Base-by-base conservation (phyloP, 2,329 filamentous ascomycete species). In the Alternaria gaisen region DNA sequence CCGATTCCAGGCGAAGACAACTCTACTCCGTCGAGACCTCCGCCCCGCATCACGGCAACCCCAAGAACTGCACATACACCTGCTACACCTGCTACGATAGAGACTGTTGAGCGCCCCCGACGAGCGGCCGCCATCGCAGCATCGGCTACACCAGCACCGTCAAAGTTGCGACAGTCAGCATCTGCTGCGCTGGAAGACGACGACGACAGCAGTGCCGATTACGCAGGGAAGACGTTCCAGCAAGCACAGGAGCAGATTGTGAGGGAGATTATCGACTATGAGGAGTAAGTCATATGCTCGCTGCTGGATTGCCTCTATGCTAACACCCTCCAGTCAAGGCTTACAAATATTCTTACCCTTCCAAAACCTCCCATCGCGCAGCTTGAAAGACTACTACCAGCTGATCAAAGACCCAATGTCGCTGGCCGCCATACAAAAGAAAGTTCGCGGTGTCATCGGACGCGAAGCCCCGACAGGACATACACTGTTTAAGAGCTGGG, bases 241-340 rank as follows among this genome's bases (percentile, higher is more conserved):
- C 86, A 93, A 72, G 93, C 93, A 0, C 93, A 97, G 74, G 92
- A 96, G 69, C 92, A 93, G 81, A 88, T 97, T 58, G 82, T 97
- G 4, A 87, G 90, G 56, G 91, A 94, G 69, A 78, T 94, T 63
- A 84, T 94, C 12, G 76, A 81, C 7, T 86, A 91, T 48, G 89
- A 93, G 61, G 74, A 70, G 72, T 74, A 57, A 46, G 74, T 63
- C 9, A 22, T 10, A 14, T 28, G 32, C 24, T 6, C 18, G 12
- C 14, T 4, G n/a, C 40, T n/a, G 0, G 5, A 42, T n/a, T 10
- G 34, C 16, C 16, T 36, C 11, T 5, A 50, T 53, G 47, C 63
- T 69, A 63, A 69, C 47, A 44, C 40, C 26, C 57, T 44, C 52
- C 22, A 78, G 65, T 41, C 84, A 79, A 63, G 91, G 89, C 46